Base-by-base conservation (phyloP, 2,329 filamentous ascomycete species). In the Tympanopsis confertula region DNA sequence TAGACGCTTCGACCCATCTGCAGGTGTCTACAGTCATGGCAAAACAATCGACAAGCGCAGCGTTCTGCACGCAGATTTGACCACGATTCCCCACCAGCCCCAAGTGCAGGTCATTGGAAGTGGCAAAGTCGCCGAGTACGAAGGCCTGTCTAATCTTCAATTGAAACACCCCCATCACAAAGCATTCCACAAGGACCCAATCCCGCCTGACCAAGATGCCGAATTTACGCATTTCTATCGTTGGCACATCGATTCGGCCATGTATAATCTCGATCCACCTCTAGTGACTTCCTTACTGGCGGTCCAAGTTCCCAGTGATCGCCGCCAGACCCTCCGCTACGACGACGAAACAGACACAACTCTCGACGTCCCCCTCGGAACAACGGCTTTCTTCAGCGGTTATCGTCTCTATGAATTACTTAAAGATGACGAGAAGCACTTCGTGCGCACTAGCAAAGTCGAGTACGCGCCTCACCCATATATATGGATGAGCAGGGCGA, bases 231-330 rank as follows among this genome's bases (percentile, higher is more conserved):
- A 71, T 5, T 77, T 86, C 59, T 87, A 84, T 58, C 66, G 82
- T 41, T 87, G 83, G 82, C 82, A 87, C 54, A 86, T 87, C 38
- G 82, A 87, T 49, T 82, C 83, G 3, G 82, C 82, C 1, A 62
- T 87, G 4, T 87, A 87, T 51, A 79, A 73, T 14, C 68, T 86
- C 5, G 74, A 82, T n/a, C 82, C 83, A 3, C 82, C 83, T 2
- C 68, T 78, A 19, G 82, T 78, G 3, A 88, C 83, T 0, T 78
- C 77, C 1, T 66, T 88, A 18, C 66, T 87, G 40, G 83, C 83
- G 0, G 82, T 74, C 5, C 55, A 55, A 5, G 68, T 74, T 1
- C 71, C 71, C 0, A 61, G 62, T 24, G 66, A 64, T 3, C 57
- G 64, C 28, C 53, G 54, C 3, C 69, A 72, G 46, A 71, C 57